Conservation (phyloP, 176 grass and related monocot genomes). For the Saccharum officinarum region DNA sequence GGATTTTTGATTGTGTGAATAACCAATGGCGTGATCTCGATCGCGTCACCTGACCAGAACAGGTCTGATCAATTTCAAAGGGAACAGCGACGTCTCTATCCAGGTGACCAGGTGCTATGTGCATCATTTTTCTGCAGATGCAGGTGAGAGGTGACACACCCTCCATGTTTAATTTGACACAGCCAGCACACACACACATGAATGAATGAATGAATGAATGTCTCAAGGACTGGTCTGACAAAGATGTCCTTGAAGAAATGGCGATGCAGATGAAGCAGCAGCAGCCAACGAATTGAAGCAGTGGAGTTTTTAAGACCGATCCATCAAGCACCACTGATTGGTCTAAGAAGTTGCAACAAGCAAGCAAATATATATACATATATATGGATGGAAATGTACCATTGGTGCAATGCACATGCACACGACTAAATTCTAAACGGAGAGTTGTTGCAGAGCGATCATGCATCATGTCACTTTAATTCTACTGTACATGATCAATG, state of each 20-base stretch:
- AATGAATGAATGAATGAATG: background rate
- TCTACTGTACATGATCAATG: background rate
- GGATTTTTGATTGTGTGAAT: too few relatives aligned
- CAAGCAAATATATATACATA: too few relatives aligned
- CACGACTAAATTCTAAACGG: too few relatives aligned
- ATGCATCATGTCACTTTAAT: too few relatives aligned
- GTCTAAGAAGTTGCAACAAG: background rate
- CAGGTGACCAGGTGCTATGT: conserved; percentile 22
- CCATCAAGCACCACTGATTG: background rate
- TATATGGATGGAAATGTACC: too few relatives aligned
- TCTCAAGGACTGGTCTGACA: background rate
- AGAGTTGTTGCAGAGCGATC: too few relatives aligned
- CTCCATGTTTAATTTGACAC: background rate
- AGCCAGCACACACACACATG: background rate
- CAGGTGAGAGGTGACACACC: background rate
- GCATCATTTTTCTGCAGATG: conserved; percentile 17
- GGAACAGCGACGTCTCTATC: background rate
- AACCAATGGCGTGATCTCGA: background rate
- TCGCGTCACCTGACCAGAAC: background rate
- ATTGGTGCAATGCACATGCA: too few relatives aligned
- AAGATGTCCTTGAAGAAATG: background rate
- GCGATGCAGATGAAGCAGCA: background rate
- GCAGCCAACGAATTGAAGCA: background rate
- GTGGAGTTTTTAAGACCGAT: background rate
- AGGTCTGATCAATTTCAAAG: conserved; percentile 25